Conservation (phyloP, 257 asterid species). For the Solanum gracilifrons region DNA sequence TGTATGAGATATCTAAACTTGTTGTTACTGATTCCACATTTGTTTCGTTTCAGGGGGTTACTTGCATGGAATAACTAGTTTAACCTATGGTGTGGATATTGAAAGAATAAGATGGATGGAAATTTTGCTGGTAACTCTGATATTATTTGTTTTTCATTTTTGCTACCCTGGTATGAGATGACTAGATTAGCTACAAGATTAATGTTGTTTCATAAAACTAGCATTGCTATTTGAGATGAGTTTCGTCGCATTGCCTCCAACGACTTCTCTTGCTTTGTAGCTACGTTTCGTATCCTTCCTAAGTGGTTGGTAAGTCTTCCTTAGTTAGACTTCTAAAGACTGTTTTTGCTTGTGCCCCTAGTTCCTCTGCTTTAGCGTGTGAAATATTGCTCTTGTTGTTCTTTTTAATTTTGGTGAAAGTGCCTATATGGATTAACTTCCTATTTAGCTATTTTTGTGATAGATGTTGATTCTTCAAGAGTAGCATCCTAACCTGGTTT, state of each 20-base stretch:
- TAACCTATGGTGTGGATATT: slow-evolving; percentile 77
- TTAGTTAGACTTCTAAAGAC: neutral
- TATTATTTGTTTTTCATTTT: neutral
- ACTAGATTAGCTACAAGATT: too few species aligned
- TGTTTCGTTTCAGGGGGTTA: slow-evolving; percentile 58
- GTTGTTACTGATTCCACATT: slow-evolving; percentile 2
- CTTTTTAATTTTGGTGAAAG: neutral
- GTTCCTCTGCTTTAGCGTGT: neutral
- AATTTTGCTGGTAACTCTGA: slow-evolving; percentile 56
- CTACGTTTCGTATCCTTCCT: neutral
- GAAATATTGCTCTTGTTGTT: neutral
- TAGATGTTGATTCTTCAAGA: neutral
- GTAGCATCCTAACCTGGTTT: neutral
- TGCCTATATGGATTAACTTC: neutral
- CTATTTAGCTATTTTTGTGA: neutral
- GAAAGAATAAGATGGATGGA: slow-evolving; percentile 60
- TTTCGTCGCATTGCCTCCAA: too few species aligned
- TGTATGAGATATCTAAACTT: neutral
- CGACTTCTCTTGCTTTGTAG: too few species aligned
- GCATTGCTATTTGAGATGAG: too few species aligned
- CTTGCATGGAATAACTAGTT: slow-evolving; percentile 62
- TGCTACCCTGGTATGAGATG: neutral
- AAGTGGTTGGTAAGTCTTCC: neutral
- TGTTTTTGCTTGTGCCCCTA: neutral
- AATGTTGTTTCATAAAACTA: too few species aligned